Evolutionary conservation across 2,329 filamentous ascomycete species (phyloP), one percentile per base, ranked within the genome.

Genomic region (Claviceps digitariae): DNA sequence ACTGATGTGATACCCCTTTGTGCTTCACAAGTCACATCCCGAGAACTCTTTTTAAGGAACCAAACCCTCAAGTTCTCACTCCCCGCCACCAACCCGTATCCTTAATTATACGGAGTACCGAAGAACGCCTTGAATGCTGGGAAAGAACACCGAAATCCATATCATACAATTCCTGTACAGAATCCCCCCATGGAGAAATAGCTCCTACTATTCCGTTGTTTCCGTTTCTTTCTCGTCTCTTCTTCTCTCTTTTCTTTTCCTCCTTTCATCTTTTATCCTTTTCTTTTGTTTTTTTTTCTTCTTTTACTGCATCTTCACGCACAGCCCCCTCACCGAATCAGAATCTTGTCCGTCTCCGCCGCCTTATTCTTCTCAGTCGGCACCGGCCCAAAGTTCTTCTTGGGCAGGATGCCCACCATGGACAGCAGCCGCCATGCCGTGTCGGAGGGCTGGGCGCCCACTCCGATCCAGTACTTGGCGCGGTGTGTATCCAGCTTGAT

Each of bases 391-490:
- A 69, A 69, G 15, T 60, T 29, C 62, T 69, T 69, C 62, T 67
- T 66, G 15, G 69, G 69, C 54, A 71, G 51, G 41, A 71, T 66
- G 27, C 71, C 60, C 54, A 90, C 88, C 87, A 95, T 85, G 53
- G 79, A 80, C 61, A 98, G 73, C 62, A 97, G 69, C 66, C 88
- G 78, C 90, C 90, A 95, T 38, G 86, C 87, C 3, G 87, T 83
- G 60, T 96, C 88, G 57, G 86, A 90, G 10, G 93, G 93, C 72
- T 98, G 93, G 53, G 93, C 93, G 1, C 93, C 93, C 3, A 97
- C 91, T 66, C 93, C 93, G 38, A 98, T 77, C 93, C 93, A 98
- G 74, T 98, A 98, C 69, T 86, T 84, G 54, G 91, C 87, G 56
- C 93, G 77, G 59, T 81, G 74, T 8, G 79, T 74, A 69, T 98